Conservation (phyloP, 768 basidiomycete genomes). For the Tulasnella sp. region DNA sequence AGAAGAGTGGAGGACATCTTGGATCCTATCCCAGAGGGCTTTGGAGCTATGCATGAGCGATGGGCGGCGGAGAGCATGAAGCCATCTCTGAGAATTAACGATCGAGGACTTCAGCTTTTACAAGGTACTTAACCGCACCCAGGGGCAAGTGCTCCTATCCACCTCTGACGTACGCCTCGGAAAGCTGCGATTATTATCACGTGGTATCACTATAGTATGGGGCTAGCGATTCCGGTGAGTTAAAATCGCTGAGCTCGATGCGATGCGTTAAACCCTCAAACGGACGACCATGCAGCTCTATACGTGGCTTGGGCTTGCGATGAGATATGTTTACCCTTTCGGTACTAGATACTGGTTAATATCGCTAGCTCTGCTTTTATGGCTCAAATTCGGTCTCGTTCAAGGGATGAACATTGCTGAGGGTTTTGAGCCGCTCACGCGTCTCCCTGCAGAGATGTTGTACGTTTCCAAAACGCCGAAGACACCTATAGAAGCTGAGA, state of each 20-base stretch:
- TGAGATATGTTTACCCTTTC: not conserved
- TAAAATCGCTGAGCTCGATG: not conserved
- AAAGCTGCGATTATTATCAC: not conserved
- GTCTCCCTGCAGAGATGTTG: not conserved
- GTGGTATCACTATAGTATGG: conserved; percentile 22
- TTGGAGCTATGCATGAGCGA: not conserved
- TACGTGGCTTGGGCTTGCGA: not conserved
- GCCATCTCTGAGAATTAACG: not conserved
- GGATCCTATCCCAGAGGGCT: not conserved
- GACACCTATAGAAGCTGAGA: not conserved
- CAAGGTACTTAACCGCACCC: not conserved
- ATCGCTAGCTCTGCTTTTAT: too few species aligned
- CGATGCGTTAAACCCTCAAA: not conserved
- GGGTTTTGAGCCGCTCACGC: conserved; percentile 11
- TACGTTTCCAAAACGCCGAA: not conserved
- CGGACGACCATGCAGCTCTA: not conserved
- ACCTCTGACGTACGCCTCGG: not conserved
- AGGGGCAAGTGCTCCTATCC: not conserved
- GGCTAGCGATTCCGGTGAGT: not conserved
- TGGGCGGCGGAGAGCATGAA: not conserved
- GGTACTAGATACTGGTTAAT: not conserved
- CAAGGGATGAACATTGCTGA: not conserved
- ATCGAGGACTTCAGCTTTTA: not conserved
- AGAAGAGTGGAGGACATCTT: conserved; percentile 8
- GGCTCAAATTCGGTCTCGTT: not conserved